Evolutionary conservation across 257 asterid species (phyloP).

Genomic region (Salvia miltiorrhiza): DNA sequence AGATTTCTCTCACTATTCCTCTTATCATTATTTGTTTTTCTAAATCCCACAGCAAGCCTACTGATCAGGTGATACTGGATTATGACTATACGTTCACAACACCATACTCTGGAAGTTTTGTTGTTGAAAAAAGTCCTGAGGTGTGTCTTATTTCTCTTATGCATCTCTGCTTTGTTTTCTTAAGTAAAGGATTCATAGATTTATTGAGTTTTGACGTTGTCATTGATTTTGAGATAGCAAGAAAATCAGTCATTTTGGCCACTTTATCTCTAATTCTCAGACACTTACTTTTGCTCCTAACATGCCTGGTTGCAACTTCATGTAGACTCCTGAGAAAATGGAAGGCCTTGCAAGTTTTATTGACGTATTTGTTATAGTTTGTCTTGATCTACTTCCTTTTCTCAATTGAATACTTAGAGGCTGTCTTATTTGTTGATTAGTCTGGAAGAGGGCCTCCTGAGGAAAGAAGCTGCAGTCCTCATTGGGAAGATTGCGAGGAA

Average conservation of each 20-base stretch:
- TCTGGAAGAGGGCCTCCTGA: slow-evolving; percentile 42
- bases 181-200: slow-evolving; percentile 9
- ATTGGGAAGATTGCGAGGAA: slow-evolving; percentile 80
- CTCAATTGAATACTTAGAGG: slow-evolving; percentile 20
- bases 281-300: slow-evolving; percentile 9
- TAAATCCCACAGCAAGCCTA: slow-evolving; percentile 64
- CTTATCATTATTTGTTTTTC: slow-evolving; percentile 24
- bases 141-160: slow-evolving; percentile 41
- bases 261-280: neutral
- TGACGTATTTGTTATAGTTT: neutral
- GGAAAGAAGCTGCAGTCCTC: slow-evolving; percentile 38
- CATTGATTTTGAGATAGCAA: slow-evolving; percentile 8
- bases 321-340: neutral
- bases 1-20: neutral
- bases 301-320: neutral
- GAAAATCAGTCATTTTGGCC: neutral
- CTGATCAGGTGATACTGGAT: slow-evolving; percentile 83
- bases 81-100: slow-evolving; percentile 98
- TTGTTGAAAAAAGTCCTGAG: slow-evolving; percentile 50
- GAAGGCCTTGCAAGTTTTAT: slow-evolving; percentile 9
- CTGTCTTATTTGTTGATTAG: slow-evolving; percentile 46
- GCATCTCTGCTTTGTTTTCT: slow-evolving; percentile 18
- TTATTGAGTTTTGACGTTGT: neutral
- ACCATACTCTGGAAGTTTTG: slow-evolving; percentile 77
- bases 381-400: slow-evolving; percentile 2